phyloP scores from a whole-genome alignment of 2,329 filamentous ascomycete species.

The Neonectria neomacrospora region DNA sequence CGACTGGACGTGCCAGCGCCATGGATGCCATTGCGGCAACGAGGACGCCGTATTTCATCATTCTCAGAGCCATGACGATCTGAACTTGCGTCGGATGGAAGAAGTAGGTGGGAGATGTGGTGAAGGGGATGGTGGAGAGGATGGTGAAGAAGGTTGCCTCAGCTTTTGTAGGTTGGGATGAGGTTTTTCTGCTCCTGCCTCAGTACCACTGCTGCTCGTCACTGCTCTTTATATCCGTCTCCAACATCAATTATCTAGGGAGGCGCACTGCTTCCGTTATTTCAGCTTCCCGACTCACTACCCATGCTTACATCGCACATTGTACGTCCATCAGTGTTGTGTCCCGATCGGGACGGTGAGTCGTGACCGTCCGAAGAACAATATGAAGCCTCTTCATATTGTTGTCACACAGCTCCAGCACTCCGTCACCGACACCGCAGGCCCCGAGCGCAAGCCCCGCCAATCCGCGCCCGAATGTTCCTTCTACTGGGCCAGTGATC shows the following conservation, averaged over 20 bases:
- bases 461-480: not conserved
- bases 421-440: constrained; percentile 19
- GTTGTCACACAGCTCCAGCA: constrained; percentile 32
- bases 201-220: not conserved
- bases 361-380: constrained; percentile 33
- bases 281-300: constrained; percentile 10
- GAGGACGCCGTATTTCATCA: constrained; percentile 26
- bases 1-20: constrained; percentile 28
- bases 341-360: constrained; percentile 26
- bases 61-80: constrained; percentile 21
- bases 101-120: not conserved
- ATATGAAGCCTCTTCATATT: constrained; percentile 42
- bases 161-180: not conserved
- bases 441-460: constrained; percentile 1
- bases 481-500: not conserved
- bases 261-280: not conserved
- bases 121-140: not conserved
- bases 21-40: constrained; percentile 16
- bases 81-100: not conserved
- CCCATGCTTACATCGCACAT: constrained; percentile 8
- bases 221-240: constrained; percentile 31
- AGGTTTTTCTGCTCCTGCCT: constrained; percentile 10
- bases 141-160: not conserved
- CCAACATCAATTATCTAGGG: not conserved
- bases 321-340: constrained; percentile 8